Conservation (phyloP, 176 grass and related monocot species). For the Calamus simplicifolius region DNA sequence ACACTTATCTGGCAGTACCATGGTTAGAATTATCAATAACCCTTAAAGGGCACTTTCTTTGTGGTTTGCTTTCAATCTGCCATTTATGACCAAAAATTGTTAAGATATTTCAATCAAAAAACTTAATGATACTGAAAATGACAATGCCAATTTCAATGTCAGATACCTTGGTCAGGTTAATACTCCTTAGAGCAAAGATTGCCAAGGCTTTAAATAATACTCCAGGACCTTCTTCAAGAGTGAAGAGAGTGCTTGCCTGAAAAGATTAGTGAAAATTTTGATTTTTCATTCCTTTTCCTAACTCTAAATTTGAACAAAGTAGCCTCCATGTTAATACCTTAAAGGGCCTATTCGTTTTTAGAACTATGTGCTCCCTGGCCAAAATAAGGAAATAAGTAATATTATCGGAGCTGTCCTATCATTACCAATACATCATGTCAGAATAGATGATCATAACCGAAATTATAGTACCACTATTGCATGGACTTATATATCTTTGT, state of each 20-base stretch:
- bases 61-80: conserved; percentile 57
- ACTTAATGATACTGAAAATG: not conserved
- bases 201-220: conserved; percentile 45
- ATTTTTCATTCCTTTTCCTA: not conserved
- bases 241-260: conserved; percentile 48
- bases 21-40: conserved; percentile 36
- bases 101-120: not conserved
- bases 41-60: conserved; percentile 36
- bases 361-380: conserved; percentile 34
- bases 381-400: conserved; percentile 43
- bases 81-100: not conserved
- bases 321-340: conserved; percentile 30
- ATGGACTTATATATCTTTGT: too few species aligned
- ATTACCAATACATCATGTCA: conserved; percentile 1
- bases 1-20: conserved; percentile 32
- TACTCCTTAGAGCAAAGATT: conserved; percentile 41
- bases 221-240: conserved; percentile 45
- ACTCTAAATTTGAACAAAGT: not conserved
- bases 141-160: too few species aligned
- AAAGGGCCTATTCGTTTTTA: conserved; percentile 26
- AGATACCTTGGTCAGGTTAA: conserved; percentile 52
- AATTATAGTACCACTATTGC: not conserved
- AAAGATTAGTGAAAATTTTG: not conserved
- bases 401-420: conserved; percentile 44
- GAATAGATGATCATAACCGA: not conserved